These are phyloP conservation scores for Rhizopogon vinicolor DNA, from an alignment of 768 basidiomycete genomes.

Conservation along the genomic window DNA sequence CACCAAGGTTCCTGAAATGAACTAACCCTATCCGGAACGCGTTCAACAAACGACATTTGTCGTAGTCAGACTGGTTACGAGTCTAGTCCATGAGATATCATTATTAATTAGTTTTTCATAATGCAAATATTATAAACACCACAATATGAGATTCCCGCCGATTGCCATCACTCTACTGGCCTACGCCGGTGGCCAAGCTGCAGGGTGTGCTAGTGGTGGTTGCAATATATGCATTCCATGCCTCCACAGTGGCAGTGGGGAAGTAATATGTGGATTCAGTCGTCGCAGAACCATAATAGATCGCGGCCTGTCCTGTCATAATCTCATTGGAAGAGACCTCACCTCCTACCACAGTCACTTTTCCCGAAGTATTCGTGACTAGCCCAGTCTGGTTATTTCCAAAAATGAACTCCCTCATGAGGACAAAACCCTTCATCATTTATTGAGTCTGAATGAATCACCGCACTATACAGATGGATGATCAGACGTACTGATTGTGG, in stretches of 20 bases:
- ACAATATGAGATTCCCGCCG: background rate
- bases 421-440: slow-evolving; percentile 46
- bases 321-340: slow-evolving; percentile 40
- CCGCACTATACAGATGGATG: background rate
- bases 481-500: slow-evolving; percentile 41
- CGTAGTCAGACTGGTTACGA: too few relatives aligned
- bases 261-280: slow-evolving; percentile 50
- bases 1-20: slow-evolving; percentile 82
- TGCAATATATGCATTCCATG: slow-evolving; percentile 49
- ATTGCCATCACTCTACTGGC: background rate
- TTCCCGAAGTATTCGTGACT: slow-evolving; percentile 30
- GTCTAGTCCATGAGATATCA: too few relatives aligned
- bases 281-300: slow-evolving; percentile 49
- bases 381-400: slow-evolving; percentile 58
- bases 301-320: slow-evolving; percentile 50
- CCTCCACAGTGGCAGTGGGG: slow-evolving; percentile 49
- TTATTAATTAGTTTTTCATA: background rate
- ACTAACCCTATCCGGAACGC: slow-evolving; percentile 91
- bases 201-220: slow-evolving; percentile 27
- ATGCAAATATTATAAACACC: background rate
- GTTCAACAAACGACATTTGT: slow-evolving; percentile 56
- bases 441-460: background rate
- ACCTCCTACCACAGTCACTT: slow-evolving; percentile 41
- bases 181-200: background rate
- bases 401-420: slow-evolving; percentile 64